Base-by-base conservation (phyloP, 148 eudicot genomes). In the Gaultheria prostrata region DNA sequence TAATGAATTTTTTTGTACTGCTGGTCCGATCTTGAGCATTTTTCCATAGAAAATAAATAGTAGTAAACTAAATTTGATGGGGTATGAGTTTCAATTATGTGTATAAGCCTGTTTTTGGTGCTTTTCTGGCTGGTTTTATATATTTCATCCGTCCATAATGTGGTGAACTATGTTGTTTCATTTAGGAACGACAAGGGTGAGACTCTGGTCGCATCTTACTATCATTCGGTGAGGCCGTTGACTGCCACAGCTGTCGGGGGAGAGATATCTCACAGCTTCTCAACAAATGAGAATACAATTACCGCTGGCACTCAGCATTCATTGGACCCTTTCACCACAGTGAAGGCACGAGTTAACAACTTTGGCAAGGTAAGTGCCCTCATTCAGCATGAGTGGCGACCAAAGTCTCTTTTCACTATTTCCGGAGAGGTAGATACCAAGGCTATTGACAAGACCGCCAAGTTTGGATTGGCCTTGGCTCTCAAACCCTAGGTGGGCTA, bases 101-200 rank as follows among this genome's bases (percentile, higher is more conserved):
- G 43, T 39, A 6, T 4, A 39, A 50, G 53, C 53, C 53, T 50
- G 13, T 39, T 45, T 4, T 13, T 65, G 49, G 59, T 72, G 50
- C 35, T 46, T 69, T 4, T 21, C 8, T 35, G 51, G 17, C 45
- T 17, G 14, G 57, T 46, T 45, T 45, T 28, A 24, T 15, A 8
- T 14, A 71, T 26, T 20, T 35, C 43, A 21, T 43, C n/a, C 7
- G 50, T n/a, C 48, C 21, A 9, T 75, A 50, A 74, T 24, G 6
- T 80, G 8, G 43, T 56, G 39, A 8, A 15, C 24, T 28, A 10
- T 82, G 78, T 57, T 78, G 32, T 79, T 48, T 74, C 26, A 77
- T 83, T 45, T 87, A 95, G 98, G 94, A 89, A 92, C n/a, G 93
- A 93, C 76, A 95, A 93, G 88, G 94, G 94, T 45, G 98, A 95